Conservation (phyloP, 1,284 basidiomycete genomes). For the Cronartium ribicola region DNA sequence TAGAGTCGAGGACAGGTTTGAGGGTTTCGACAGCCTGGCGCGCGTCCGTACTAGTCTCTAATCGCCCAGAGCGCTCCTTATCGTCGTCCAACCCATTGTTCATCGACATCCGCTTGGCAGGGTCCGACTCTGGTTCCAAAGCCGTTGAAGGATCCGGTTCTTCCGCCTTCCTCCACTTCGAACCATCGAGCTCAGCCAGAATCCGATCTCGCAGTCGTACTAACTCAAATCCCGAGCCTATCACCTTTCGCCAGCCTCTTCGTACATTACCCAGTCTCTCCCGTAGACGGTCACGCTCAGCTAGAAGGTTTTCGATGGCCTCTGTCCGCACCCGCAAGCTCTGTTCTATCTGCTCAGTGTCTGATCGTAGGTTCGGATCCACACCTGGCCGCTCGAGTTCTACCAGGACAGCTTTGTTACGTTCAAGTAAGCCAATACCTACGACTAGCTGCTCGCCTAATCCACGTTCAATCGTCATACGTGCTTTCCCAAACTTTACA, state of each 20-base stretch:
- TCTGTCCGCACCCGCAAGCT: not conserved
- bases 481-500: constrained; percentile 2
- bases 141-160: not conserved
- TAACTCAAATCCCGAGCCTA: not conserved
- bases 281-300: not conserved
- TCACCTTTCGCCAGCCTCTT: not conserved
- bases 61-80: not conserved
- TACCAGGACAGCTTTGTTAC: not conserved
- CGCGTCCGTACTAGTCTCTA: not conserved
- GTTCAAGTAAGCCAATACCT: constrained; percentile 8
- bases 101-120: not conserved
- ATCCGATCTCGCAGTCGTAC: not conserved
- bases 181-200: not conserved
- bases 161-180: not conserved
- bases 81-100: not conserved
- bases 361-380: constrained; percentile 20
- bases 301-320: not conserved
- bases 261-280: not conserved
- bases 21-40: constrained; percentile 2
- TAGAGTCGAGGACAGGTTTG: constrained; percentile 15
- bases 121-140: not conserved
- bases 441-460: constrained; percentile 8
- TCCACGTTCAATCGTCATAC: constrained; percentile 3
- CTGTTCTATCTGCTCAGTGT: not conserved
- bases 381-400: constrained; percentile 18